Evolutionary conservation across 768 basidiomycete species (phyloP).

Genomic region (Rhizopogon vinicolor): DNA sequence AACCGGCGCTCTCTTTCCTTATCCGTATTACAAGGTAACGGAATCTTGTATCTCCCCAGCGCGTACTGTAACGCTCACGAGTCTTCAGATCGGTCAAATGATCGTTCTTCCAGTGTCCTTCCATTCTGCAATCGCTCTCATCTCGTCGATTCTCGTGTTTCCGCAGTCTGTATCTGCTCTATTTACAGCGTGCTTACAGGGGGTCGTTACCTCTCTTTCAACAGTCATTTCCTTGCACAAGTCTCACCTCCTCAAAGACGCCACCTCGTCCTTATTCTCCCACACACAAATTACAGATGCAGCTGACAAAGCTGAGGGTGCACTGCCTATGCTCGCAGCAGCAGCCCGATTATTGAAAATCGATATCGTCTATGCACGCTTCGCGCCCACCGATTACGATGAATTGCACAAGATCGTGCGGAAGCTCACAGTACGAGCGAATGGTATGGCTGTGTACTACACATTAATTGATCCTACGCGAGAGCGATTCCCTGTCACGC

Average conservation of each 20-base stretch:
- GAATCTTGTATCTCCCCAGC: neutral
- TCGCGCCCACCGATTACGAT: constrained; percentile 52
- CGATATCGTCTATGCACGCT: constrained; percentile 59
- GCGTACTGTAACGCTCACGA: neutral
- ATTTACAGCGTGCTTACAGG: constrained; percentile 47
- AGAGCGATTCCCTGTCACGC: constrained; percentile 52
- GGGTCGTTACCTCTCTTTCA: constrained; percentile 44
- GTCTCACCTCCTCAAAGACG: constrained; percentile 36
- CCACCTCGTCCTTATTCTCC: constrained; percentile 31
- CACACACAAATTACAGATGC: constrained; percentile 27
- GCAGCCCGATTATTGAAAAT: constrained; percentile 47
- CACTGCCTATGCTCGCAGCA: constrained; percentile 47
- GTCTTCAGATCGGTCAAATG: constrained; percentile 39
- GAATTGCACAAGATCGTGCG: constrained; percentile 46
- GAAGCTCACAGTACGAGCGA: constrained; percentile 49
- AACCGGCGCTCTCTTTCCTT: constrained; percentile 59
- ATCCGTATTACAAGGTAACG: constrained; percentile 49
- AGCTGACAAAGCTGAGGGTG: constrained; percentile 38
- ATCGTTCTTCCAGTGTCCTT: constrained; percentile 56
- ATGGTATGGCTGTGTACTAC: constrained; percentile 63
- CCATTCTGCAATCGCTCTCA: constrained; percentile 53
- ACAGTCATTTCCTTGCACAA: constrained; percentile 43
- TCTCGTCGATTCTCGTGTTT: constrained; percentile 51
- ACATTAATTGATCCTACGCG: constrained; percentile 57
- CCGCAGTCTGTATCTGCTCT: constrained; percentile 57